Evolutionary conservation across 2,329 filamentous ascomycete genomes (phyloP).

Genomic region (Lizonia empirigonia): DNA sequence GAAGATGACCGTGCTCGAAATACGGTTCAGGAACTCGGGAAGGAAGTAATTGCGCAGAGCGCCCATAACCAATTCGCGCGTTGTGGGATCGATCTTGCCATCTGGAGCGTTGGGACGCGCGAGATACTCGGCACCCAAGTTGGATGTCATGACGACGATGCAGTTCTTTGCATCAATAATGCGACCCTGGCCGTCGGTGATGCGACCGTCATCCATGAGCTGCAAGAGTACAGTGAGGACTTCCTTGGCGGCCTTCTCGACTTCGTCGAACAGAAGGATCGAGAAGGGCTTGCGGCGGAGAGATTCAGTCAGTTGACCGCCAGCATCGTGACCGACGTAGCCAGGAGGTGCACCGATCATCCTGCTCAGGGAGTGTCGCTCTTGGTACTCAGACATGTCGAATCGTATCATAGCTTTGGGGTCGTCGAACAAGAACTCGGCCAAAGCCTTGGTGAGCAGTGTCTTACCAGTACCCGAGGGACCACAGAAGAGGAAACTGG

Average conservation of each 20-base stretch:
- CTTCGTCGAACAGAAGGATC: conserved; percentile 95
- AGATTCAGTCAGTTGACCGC: conserved; percentile 93
- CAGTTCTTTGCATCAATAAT: conserved; percentile 96
- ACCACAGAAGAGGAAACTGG: conserved; percentile 98
- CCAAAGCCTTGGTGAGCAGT: conserved; percentile 91
- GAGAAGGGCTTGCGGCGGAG: conserved; percentile 95
- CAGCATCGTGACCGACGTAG: conserved; percentile 95
- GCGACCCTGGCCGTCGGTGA: conserved; percentile 96
- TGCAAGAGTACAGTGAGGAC: conserved; percentile 96
- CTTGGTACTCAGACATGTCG: conserved; percentile 99
- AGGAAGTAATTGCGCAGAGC: conserved; percentile 95
- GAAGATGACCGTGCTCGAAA: conserved; percentile 96
- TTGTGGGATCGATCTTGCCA: conserved; percentile 83
- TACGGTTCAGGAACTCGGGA: conserved; percentile 97
- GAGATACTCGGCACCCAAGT: conserved; percentile 94
- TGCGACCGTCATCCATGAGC: conserved; percentile 98
- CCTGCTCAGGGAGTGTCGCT: conserved; percentile 89
- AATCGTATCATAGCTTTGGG: conserved; percentile 97
- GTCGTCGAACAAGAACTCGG: conserved; percentile 98
- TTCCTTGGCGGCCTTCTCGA: conserved; percentile 98
- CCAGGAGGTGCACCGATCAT: conserved; percentile 98
- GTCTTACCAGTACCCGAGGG: conserved; percentile 99
- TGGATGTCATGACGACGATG: conserved; percentile 99
- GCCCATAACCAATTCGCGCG: conserved; percentile 86
- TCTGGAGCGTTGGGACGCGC: conserved; percentile 76